Conservation (phyloP, 2,329 filamentous ascomycete species). For the Ambrosiella cleistominuta region DNA sequence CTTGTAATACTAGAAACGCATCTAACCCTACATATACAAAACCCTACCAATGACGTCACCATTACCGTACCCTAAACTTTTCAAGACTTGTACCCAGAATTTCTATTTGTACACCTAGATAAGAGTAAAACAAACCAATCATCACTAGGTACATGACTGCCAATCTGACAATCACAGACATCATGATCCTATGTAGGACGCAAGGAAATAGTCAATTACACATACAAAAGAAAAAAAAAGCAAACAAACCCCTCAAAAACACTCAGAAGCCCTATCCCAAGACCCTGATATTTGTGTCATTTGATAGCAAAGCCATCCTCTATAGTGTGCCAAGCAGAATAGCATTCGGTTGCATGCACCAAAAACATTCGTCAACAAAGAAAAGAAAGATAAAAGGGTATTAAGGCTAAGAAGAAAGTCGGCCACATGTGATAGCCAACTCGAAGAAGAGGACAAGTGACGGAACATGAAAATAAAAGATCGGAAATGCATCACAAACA, state of each 20-base stretch:
- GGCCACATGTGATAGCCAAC: background rate
- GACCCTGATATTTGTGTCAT: background rate
- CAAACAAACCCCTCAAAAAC: background rate
- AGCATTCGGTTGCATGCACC: background rate
- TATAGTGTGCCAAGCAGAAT: background rate
- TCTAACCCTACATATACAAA: too few species aligned
- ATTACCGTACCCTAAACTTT: too few species aligned
- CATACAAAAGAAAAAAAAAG: background rate
- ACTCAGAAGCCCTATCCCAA: background rate
- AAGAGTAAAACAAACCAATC: background rate
- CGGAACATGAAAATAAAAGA: slow-evolving; percentile 1
- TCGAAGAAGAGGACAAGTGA: background rate
- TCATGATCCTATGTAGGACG: background rate
- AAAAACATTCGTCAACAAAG: background rate
- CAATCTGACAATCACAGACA: background rate
- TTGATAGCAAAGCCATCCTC: background rate
- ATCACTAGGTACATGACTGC: background rate
- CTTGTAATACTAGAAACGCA: too few species aligned
- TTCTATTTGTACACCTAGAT: background rate
- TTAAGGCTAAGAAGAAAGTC: slow-evolving; percentile 1
- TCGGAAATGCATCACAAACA: background rate
- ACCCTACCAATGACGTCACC: too few species aligned
- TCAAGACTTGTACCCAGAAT: background rate
- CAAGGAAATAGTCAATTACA: background rate
- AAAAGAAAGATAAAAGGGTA: slow-evolving; percentile 5